Evolutionary conservation across 2,329 filamentous ascomycete species (phyloP).

Genomic region (Leptographium radiaticola): DNA sequence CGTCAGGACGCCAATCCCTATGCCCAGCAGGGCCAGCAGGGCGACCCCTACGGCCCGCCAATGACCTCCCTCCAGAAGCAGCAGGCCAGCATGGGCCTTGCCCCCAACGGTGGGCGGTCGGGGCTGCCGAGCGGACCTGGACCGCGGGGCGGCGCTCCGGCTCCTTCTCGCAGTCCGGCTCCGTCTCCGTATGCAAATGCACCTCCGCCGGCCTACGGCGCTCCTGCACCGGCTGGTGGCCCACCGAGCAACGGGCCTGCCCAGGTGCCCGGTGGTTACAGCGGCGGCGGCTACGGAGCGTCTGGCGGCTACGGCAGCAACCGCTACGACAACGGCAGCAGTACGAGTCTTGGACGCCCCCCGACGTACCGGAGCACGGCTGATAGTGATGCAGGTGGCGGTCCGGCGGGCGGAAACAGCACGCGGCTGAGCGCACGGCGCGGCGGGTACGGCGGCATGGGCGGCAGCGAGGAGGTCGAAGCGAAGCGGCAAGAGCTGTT

Average conservation of each 20-base stretch:
- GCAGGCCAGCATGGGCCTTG: conserved; percentile 7
- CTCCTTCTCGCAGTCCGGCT: conserved; percentile 19
- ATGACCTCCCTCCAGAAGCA: conserved; percentile 33
- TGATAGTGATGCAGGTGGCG: conserved; percentile 5
- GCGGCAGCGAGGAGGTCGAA: conserved; percentile 32
- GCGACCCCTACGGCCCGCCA: conserved; percentile 39
- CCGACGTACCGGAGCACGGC: conserved; percentile 11
- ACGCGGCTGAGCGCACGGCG: conserved; percentile 21
- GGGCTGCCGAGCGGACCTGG: conserved; percentile 25
- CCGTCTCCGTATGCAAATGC: conserved; percentile 15
- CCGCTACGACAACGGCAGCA: conserved; percentile 30
- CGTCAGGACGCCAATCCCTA: conserved; percentile 39
- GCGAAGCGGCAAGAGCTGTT: conserved; percentile 52
- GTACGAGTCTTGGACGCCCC: conserved; percentile 7
- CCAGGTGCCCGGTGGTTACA: conserved; percentile 30
- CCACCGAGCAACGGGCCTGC: conserved; percentile 8
- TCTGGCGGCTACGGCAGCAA: conserved; percentile 38
- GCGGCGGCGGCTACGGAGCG: conserved; percentile 38
- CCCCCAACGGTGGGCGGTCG: conserved; percentile 11
- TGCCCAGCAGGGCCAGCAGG: conserved; percentile 30
- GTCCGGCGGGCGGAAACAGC: conserved; percentile 16
- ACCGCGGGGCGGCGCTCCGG: conserved; percentile 13
- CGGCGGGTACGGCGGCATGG: conserved; percentile 50
- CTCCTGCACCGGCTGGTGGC: conserved; percentile 10
- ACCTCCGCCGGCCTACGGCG: conserved; percentile 1